Evolutionary conservation across 257 asterid species (phyloP).

Genomic region (Echium plantagineum): DNA sequence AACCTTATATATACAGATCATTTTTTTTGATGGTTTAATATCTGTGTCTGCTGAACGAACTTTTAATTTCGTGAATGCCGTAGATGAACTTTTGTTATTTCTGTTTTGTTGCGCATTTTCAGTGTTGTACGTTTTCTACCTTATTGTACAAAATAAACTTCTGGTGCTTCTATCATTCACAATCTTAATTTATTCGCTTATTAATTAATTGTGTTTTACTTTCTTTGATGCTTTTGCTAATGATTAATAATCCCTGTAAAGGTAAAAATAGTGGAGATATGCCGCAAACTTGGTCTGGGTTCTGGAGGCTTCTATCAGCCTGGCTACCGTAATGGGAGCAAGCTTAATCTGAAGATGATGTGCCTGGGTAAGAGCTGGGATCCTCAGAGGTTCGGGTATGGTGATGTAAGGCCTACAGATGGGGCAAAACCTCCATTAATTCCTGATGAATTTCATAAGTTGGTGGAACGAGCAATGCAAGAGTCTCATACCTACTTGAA

Average conservation of each 20-base stretch:
- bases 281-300: slow-evolving; percentile 56
- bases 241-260: slow-evolving; percentile 12
- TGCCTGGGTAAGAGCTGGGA: slow-evolving; percentile 89
- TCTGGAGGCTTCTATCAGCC: slow-evolving; percentile 81
- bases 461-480: slow-evolving; percentile 42
- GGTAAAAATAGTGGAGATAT: slow-evolving; percentile 46
- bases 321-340: slow-evolving; percentile 54
- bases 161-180: neutral
- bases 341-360: slow-evolving; percentile 65
- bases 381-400: slow-evolving; percentile 42
- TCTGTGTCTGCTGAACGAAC: neutral
- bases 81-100: neutral
- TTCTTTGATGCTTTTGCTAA: neutral
- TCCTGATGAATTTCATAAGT: slow-evolving; percentile 38
- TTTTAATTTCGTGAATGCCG: neutral
- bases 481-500: slow-evolving; percentile 34
- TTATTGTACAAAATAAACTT: neutral
- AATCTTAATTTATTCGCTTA: too few species aligned
- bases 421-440: slow-evolving; percentile 60
- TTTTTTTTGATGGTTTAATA: too few species aligned
- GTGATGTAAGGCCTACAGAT: slow-evolving; percentile 45
- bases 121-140: neutral
- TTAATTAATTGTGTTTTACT: neutral
- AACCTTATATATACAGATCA: neutral
- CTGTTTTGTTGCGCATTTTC: neutral